Conservation (phyloP, 176 grass and related monocot species). For the Eragrostis nindensis region DNA sequence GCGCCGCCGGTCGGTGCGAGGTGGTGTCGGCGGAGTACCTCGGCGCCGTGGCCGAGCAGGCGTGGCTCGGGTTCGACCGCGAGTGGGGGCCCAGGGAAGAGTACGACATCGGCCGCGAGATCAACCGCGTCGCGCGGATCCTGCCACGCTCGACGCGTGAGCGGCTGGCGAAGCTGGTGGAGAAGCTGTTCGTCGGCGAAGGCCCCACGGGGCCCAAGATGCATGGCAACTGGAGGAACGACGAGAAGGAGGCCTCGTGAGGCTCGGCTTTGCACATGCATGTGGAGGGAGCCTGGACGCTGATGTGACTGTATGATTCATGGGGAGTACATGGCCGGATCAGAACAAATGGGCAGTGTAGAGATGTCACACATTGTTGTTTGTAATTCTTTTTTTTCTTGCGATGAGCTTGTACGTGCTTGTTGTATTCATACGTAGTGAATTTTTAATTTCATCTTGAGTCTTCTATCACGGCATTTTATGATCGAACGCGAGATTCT, state of each 20-base stretch:
- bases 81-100: slow-evolving; percentile 84
- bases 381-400: too few species aligned
- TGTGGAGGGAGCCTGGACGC: too few species aligned
- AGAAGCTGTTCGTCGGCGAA: slow-evolving; percentile 64
- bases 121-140: slow-evolving; percentile 58
- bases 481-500: too few species aligned
- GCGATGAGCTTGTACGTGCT: too few species aligned
- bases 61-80: slow-evolving; percentile 73
- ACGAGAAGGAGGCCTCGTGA: slow-evolving; percentile 49
- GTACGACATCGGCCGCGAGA: slow-evolving; percentile 69
- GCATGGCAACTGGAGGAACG: slow-evolving; percentile 67
- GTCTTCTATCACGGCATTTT: too few species aligned
- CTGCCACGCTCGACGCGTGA: slow-evolving; percentile 53
- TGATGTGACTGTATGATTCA: too few species aligned
- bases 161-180: slow-evolving; percentile 48
- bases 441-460: too few species aligned
- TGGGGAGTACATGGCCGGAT: too few species aligned
- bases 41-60: slow-evolving; percentile 42
- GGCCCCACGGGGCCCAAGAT: slow-evolving; percentile 85
- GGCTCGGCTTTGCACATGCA: not conserved
- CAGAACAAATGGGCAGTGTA: too few species aligned
- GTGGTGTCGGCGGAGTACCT: slow-evolving; percentile 79
- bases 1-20: slow-evolving; percentile 46
- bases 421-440: too few species aligned
- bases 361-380: too few species aligned